Percentiles rank a stretch among this genome's conserved stretches.
Conservation (phyloP, 2,329 filamentous ascomycete species). For the Celoporthe dispersa region DNA sequence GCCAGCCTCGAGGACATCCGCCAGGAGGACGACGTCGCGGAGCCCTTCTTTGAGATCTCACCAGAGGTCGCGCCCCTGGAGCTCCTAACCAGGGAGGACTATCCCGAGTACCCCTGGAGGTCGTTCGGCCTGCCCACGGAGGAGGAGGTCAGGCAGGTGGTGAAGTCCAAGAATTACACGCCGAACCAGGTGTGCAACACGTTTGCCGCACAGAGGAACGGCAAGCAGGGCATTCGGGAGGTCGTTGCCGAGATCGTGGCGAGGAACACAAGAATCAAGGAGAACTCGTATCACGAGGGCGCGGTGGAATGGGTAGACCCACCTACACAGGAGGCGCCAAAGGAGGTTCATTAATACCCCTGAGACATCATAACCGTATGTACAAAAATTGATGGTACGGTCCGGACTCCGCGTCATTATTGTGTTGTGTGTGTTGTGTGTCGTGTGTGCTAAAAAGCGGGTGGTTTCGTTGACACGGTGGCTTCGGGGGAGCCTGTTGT, state of each 20-base stretch:
- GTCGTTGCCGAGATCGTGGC: slow-evolving; percentile 71
- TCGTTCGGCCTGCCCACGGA: slow-evolving; percentile 77
- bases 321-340: not conserved
- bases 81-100: slow-evolving; percentile 68
- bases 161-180: slow-evolving; percentile 46
- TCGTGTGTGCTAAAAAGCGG: not conserved
- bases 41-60: slow-evolving; percentile 70
- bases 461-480: not conserved
- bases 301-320: slow-evolving; percentile 13
- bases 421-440: not conserved
- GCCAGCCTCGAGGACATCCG: slow-evolving; percentile 71
- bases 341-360: not conserved
- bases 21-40: slow-evolving; percentile 55
- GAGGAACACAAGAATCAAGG: slow-evolving; percentile 57
- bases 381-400: not conserved
- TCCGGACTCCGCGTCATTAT: not conserved
- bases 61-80: slow-evolving; percentile 52
- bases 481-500: not conserved
- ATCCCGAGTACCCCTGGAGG: slow-evolving; percentile 72
- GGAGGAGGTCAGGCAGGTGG: slow-evolving; percentile 54
- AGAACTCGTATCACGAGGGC: slow-evolving; percentile 2
- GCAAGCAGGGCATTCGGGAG: slow-evolving; percentile 71
- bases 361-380: not conserved
- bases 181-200: slow-evolving; percentile 64
- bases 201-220: slow-evolving; percentile 62